Evolutionary conservation across 148 eudicot species (phyloP).

Genomic region (Polygonum aviculare): DNA sequence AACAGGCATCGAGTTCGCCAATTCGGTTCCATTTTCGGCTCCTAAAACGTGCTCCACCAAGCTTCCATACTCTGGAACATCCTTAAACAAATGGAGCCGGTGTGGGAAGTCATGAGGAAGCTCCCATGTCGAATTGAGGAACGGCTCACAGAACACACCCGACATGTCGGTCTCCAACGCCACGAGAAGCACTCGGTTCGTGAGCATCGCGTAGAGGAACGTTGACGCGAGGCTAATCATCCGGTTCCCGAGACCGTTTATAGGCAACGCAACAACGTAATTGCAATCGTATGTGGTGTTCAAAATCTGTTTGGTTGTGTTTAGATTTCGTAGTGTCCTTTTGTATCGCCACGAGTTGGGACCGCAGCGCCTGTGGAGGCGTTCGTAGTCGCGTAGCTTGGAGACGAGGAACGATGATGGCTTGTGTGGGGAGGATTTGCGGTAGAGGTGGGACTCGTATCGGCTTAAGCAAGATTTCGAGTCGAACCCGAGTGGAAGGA

Average conservation of each 20-base stretch:
- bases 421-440: conserved; percentile 21
- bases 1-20: not conserved
- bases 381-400: conserved; percentile 53
- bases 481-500: conserved; percentile 30
- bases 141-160: conserved; percentile 67
- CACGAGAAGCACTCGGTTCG: conserved; percentile 55
- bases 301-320: not conserved
- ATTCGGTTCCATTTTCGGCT: conserved; percentile 6
- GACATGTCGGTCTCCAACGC: conserved; percentile 42
- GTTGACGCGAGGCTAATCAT: conserved; percentile 55
- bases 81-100: conserved; percentile 18
- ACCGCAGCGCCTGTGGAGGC: conserved; percentile 54
- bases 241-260: conserved; percentile 63
- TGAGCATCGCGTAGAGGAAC: conserved; percentile 67
- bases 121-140: conserved; percentile 51
- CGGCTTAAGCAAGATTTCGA: conserved; percentile 45
- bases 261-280: conserved; percentile 58
- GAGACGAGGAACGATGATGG: conserved; percentile 47
- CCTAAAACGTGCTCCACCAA: conserved; percentile 22
- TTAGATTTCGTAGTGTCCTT: conserved; percentile 20
- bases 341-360: conserved; percentile 44
- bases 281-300: conserved; percentile 25
- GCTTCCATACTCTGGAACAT: conserved; percentile 34
- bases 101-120: conserved; percentile 55
- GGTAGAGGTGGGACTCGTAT: conserved; percentile 29